These are phyloP conservation scores for Solanum hybrid DNA, from an alignment of 305 asterid species.

Conservation along the genomic window DNA sequence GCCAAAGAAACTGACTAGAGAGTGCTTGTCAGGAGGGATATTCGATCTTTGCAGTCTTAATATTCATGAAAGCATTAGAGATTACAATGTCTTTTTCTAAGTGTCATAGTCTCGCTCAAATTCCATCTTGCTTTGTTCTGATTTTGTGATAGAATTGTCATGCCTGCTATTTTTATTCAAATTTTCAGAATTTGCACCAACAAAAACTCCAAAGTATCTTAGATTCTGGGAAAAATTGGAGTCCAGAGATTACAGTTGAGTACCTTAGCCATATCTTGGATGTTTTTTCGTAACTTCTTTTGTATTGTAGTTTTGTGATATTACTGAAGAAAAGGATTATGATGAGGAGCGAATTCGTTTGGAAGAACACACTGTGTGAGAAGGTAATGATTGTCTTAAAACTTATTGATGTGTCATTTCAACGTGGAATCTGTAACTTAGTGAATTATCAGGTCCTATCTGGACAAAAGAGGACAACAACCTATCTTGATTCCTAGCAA, in stretches of 20 bases:
- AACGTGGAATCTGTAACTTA: neutral
- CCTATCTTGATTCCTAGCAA: slow-evolving; percentile 38
- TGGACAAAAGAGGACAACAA: slow-evolving; percentile 51
- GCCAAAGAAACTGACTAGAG: neutral
- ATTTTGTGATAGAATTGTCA: neutral
- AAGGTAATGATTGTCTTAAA: slow-evolving; percentile 38
- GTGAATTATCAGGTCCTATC: slow-evolving; percentile 48
- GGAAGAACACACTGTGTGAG: slow-evolving; percentile 14
- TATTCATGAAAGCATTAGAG: neutral
- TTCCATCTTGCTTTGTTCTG: neutral
- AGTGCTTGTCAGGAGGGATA: neutral
- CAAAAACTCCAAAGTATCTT: neutral
- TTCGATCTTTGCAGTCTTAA: neutral
- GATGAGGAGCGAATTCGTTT: neutral
- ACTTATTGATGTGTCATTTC: slow-evolving; percentile 10
- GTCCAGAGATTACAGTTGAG: neutral
- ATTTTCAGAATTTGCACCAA: neutral
- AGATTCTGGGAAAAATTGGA: neutral
- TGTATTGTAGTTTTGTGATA: neutral
- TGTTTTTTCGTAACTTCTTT: neutral
- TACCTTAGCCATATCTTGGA: neutral
- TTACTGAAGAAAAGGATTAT: neutral
- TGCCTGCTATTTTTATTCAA: neutral
- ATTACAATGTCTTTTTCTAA: neutral
- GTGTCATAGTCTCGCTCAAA: neutral